phyloP scores from a whole-genome alignment of 23 red algal species.

The Gracilaria gracilis region DNA sequence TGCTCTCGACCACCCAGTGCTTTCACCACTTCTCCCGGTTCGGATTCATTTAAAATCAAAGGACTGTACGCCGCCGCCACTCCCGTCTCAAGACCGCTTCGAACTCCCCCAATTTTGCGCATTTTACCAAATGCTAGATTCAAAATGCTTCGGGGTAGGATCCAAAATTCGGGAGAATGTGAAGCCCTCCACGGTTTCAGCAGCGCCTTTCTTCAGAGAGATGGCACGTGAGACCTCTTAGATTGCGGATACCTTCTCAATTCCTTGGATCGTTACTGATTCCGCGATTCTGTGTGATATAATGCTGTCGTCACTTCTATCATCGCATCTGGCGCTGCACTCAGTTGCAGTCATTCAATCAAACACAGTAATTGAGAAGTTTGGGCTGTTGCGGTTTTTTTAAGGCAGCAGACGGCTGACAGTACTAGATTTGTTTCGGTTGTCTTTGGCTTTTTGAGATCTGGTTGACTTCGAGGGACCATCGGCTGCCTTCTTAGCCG shows the following conservation, averaged over 20 bases:
- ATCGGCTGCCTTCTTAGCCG: background rate
- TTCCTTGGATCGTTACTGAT: background rate
- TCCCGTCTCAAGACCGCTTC: too few relatives aligned
- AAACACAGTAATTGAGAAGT: background rate
- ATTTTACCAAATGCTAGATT: conserved; percentile 18
- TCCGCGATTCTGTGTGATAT: background rate
- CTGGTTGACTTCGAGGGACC: background rate
- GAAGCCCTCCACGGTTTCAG: background rate
- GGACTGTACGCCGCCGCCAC: too few relatives aligned
- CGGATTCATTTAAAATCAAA: too few relatives aligned
- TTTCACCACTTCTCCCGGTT: too few relatives aligned
- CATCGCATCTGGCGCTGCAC: background rate
- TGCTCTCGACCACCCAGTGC: too few relatives aligned
- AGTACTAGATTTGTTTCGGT: background rate
- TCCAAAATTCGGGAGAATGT: conserved; percentile 33
- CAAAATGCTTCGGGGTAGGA: conserved; percentile 3
- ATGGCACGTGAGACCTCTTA: background rate
- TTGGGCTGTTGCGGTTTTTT: too few relatives aligned
- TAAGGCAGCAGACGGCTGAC: background rate
- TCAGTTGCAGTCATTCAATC: background rate
- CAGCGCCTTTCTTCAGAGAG: conserved; percentile 12
- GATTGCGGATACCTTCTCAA: conserved; percentile 10
- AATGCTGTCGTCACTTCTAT: background rate
- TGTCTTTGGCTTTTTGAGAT: background rate
- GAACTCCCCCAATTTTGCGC: too few relatives aligned